Conservation (phyloP, 306 rosid genomes). For the Corylus heterophylla region DNA sequence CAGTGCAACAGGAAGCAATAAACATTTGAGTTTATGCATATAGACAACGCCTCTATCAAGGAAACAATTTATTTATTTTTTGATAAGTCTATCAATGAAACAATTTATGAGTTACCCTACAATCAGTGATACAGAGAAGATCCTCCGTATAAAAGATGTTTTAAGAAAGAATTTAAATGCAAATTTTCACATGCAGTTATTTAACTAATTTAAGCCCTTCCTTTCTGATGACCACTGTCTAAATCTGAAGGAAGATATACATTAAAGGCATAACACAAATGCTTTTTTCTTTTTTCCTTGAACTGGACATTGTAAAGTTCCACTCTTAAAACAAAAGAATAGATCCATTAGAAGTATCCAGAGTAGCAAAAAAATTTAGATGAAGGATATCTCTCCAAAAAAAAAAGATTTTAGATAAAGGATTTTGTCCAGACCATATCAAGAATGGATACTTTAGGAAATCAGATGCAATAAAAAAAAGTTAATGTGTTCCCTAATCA, state of each 20-base stretch:
- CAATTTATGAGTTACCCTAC: background rate
- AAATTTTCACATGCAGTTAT: background rate
- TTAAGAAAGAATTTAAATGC: slow-evolving; percentile 1
- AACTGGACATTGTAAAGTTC: background rate
- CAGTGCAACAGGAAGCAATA: background rate
- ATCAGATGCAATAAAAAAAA: background rate
- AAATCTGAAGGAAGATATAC: background rate
- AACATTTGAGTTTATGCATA: slow-evolving; percentile 13
- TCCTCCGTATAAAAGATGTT: slow-evolving; percentile 13
- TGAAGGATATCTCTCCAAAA: background rate
- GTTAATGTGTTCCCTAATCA: background rate
- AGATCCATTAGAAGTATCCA: background rate
- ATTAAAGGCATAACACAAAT: background rate
- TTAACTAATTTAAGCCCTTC: background rate
- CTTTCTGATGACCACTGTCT: background rate
- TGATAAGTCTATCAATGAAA: too few species aligned
- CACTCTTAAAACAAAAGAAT: background rate
- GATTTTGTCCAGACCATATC: background rate
- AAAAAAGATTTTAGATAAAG: background rate
- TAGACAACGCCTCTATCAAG: background rate
- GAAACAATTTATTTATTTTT: background rate
- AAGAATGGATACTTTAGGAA: background rate
- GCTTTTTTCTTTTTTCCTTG: too few species aligned
- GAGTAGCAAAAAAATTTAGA: background rate
- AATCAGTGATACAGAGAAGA: slow-evolving; percentile 1